Percentiles rank a stretch among this genome's conserved stretches.
Conservation (phyloP, 2,329 filamentous ascomycete species). For the Stagonosporopsis chrysanthemi region DNA sequence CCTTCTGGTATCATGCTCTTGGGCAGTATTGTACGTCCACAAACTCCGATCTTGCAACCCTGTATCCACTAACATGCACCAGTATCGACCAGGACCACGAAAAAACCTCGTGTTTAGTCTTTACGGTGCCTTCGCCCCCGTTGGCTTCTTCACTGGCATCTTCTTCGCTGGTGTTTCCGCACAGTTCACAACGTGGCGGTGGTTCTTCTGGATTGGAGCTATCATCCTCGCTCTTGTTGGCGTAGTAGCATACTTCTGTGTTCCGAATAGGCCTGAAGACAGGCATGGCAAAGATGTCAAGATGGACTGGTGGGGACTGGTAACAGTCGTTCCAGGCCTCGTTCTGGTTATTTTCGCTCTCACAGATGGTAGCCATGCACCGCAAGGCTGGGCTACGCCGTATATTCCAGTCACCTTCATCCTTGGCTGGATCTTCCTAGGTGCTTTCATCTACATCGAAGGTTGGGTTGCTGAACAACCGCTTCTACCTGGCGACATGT, state of each 20-base stretch:
- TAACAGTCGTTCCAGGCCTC: constrained; percentile 59
- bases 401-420: constrained; percentile 73
- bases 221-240: constrained; percentile 45
- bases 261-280: constrained; percentile 33
- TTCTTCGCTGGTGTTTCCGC: constrained; percentile 47
- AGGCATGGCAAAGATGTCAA: constrained; percentile 27
- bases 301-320: constrained; percentile 50
- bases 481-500: constrained; percentile 73
- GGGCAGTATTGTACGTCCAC: constrained; percentile 56
- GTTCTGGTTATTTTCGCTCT: constrained; percentile 77
- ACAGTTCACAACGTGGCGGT: constrained; percentile 42
- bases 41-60: not conserved
- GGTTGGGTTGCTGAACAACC: constrained; percentile 73
- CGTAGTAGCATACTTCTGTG: constrained; percentile 39
- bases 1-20: constrained; percentile 73
- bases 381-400: constrained; percentile 73
- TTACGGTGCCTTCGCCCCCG: constrained; percentile 61
- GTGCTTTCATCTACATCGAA: constrained; percentile 72
- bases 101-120: constrained; percentile 73
- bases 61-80: constrained; percentile 23
- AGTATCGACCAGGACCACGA: constrained; percentile 70
- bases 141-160: constrained; percentile 54
- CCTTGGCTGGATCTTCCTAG: constrained; percentile 67
- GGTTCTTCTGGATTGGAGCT: constrained; percentile 46
- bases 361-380: constrained; percentile 74